These are phyloP conservation scores for Cynanchum wilfordii DNA, from an alignment of 257 asterid species.

Conservation along the genomic window DNA sequence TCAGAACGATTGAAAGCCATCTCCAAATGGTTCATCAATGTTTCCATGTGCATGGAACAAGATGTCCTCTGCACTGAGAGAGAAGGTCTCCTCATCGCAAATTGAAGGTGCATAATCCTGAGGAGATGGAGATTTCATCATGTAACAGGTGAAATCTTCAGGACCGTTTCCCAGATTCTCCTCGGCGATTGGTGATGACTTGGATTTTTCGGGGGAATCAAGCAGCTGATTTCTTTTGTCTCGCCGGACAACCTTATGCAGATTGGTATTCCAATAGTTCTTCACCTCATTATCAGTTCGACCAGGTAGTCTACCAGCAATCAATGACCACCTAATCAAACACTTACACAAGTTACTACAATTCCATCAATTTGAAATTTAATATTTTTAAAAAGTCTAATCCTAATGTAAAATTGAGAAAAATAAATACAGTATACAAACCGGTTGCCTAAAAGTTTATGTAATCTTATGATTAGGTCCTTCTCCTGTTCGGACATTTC, in stretches of 20 bases:
- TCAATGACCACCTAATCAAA: slow-evolving; percentile 47
- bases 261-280: slow-evolving; percentile 63
- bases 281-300: slow-evolving; percentile 62
- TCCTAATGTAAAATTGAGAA: no score
- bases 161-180: not conserved
- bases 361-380: not conserved
- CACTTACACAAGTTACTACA: not conserved
- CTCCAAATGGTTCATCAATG: slow-evolving; percentile 14
- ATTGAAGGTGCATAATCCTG: slow-evolving; percentile 17
- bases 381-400: not conserved
- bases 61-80: slow-evolving; percentile 33
- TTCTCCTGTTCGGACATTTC: slow-evolving; percentile 51
- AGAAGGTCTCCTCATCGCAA: slow-evolving; percentile 24
- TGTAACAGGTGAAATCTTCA: not conserved
- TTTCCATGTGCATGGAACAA: slow-evolving; percentile 22
- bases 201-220: not conserved
- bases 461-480: slow-evolving; percentile 57
- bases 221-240: slow-evolving; percentile 11
- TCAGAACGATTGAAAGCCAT: slow-evolving; percentile 17
- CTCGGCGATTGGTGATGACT: not conserved
- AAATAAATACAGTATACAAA: slow-evolving; percentile 2
- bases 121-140: slow-evolving; percentile 11
- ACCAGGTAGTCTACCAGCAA: slow-evolving; percentile 59
- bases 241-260: slow-evolving; percentile 39
- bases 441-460: slow-evolving; percentile 67